Evolutionary conservation across 2,329 filamentous ascomycete genomes (phyloP).

Genomic region (Cladosporium colombiae): DNA sequence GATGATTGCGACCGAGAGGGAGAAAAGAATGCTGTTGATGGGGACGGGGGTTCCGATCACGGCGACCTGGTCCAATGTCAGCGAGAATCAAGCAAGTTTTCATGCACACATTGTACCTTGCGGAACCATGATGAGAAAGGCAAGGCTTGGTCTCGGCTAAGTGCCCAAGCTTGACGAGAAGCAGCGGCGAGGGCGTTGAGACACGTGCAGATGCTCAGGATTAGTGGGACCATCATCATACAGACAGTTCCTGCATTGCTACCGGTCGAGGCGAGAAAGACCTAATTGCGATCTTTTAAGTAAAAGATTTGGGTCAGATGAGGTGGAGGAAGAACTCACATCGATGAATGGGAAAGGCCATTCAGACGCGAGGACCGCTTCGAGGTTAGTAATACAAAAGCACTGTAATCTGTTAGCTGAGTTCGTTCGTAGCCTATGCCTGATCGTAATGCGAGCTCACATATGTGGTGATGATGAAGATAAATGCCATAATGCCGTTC

Average conservation of each 20-base stretch:
- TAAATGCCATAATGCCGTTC: slow-evolving; percentile 27
- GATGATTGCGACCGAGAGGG: slow-evolving; percentile 28
- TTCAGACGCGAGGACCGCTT: slow-evolving; percentile 8
- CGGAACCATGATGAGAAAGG: slow-evolving; percentile 17
- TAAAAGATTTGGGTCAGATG: neutral
- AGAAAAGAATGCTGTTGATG: slow-evolving; percentile 30
- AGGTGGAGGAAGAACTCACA: neutral
- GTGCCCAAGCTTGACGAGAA: slow-evolving; percentile 15
- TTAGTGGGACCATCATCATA: slow-evolving; percentile 11
- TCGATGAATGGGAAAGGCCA: slow-evolving; percentile 17
- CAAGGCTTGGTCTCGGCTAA: slow-evolving; percentile 9
- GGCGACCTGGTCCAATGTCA: neutral
- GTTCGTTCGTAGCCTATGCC: slow-evolving; percentile 23
- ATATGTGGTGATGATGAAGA: slow-evolving; percentile 30
- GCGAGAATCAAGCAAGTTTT: neutral
- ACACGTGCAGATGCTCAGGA: slow-evolving; percentile 15
- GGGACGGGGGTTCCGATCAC: slow-evolving; percentile 23
- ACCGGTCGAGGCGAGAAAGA: neutral
- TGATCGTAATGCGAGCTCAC: neutral
- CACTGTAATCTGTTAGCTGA: neutral
- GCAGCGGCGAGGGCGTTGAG: slow-evolving; percentile 15
- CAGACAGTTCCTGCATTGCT: slow-evolving; percentile 8
- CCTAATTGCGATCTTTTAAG: neutral
- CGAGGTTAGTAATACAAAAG: slow-evolving; percentile 14
- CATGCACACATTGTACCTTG: neutral